Conservation (phyloP, 169 alveolate genomes). For the Eimeria zaria region DNA sequence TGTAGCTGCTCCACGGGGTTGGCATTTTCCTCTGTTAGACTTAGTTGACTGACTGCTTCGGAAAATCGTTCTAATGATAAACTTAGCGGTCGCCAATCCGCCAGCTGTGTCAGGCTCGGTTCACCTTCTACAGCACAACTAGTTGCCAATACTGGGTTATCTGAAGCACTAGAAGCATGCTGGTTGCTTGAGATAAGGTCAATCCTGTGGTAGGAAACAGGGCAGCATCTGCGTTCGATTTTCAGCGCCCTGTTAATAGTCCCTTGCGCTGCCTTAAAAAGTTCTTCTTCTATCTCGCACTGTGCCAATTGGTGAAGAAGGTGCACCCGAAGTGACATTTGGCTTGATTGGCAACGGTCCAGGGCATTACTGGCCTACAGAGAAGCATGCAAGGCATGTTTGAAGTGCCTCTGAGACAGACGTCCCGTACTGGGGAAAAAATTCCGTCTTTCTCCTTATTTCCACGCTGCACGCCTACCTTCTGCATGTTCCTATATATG, state of each 20-base stretch:
- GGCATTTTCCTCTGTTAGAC: neutral
- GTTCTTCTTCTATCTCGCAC: conserved; percentile 62
- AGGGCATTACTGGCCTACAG: conserved; percentile 65
- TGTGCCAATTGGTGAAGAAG: conserved; percentile 62
- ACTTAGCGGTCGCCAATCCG: conserved; percentile 24
- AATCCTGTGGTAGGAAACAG: neutral
- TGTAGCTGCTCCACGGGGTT: conserved; percentile 45
- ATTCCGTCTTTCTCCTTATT: neutral
- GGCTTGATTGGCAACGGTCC: conserved; percentile 74
- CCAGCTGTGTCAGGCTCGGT: neutral
- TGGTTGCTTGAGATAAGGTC: neutral
- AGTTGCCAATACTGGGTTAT: conserved; percentile 30
- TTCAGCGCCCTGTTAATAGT: conserved; percentile 42
- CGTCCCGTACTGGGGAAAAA: neutral
- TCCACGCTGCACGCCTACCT: conserved; percentile 15
- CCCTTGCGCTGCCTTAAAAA: conserved; percentile 41
- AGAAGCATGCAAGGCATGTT: neutral
- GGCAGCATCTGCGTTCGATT: conserved; percentile 6
- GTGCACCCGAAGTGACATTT: conserved; percentile 68
- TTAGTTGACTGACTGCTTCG: neutral
- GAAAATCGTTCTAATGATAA: conserved; percentile 18
- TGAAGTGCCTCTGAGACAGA: neutral
- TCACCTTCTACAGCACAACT: conserved; percentile 2
- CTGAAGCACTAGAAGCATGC: neutral
- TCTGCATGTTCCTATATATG: conserved; percentile 38